A percentile compares a stretch with the other conserved stretches of the same genome.
phyloP scores from a whole-genome alignment of 371 early-diverging fungal species.

The Apophysomyces variabilis region DNA sequence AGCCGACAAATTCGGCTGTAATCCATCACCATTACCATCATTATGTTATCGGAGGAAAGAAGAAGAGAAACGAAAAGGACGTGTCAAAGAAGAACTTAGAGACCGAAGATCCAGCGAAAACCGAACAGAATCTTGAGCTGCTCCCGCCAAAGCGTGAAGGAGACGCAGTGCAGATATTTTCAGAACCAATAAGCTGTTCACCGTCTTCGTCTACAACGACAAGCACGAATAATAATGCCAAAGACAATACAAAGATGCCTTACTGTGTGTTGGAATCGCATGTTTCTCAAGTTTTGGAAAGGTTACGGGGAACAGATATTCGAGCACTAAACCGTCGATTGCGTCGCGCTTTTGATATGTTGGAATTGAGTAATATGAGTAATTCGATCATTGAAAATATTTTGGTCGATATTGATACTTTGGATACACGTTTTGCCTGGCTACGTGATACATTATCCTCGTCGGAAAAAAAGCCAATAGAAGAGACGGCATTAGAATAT shows the following conservation, averaged over 20 bases:
- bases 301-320: constrained; percentile 60
- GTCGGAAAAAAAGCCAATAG: constrained; percentile 24
- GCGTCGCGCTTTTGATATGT: constrained; percentile 69
- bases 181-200: background rate
- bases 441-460: constrained; percentile 35
- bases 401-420: constrained; percentile 58
- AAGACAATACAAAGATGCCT: constrained; percentile 12
- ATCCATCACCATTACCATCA: constrained; percentile 54
- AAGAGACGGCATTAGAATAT: constrained; percentile 40
- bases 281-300: constrained; percentile 36
- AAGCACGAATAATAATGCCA: constrained; percentile 6
- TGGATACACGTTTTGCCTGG: constrained; percentile 60
- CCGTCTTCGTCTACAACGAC: constrained; percentile 26
- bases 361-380: constrained; percentile 73
- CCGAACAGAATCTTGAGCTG: background rate
- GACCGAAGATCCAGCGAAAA: background rate
- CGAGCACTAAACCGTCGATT: constrained; percentile 65
- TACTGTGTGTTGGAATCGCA: constrained; percentile 25
- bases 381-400: constrained; percentile 77
- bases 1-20: constrained; percentile 19
- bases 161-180: background rate
- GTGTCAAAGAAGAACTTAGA: background rate
- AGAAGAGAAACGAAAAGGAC: constrained; percentile 5
- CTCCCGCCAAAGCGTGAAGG: background rate
- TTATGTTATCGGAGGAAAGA: constrained; percentile 28